These are phyloP conservation scores for Zygotorulaspora chibaensis DNA, from an alignment of 805 yeast species.

Conservation along the genomic window DNA sequence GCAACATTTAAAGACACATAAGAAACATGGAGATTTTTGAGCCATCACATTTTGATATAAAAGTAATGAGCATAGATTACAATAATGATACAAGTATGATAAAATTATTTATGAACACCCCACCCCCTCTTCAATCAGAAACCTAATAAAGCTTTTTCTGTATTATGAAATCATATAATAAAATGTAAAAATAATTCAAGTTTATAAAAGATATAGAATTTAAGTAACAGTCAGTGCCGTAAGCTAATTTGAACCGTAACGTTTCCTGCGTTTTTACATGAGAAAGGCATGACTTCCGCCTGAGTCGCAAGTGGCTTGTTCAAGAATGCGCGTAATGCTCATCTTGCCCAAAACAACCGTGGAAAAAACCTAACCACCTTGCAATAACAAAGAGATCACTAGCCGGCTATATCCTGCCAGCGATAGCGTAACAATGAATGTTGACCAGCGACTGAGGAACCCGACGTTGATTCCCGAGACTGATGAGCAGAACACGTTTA, in stretches of 20 bases:
- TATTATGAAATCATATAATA: no score
- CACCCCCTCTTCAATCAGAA: not conserved
- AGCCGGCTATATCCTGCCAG: not conserved
- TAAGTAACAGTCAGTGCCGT: no score
- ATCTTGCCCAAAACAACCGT: not conserved
- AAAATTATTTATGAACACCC: not conserved
- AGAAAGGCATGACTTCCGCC: no score
- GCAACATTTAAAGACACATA: conserved; percentile 58
- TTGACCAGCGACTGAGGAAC: conserved; percentile 1
- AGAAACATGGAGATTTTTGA: conserved; percentile 31
- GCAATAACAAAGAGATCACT: no score
- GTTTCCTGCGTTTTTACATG: no score
- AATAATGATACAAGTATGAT: not conserved
- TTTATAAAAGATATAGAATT: not conserved
- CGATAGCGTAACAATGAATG: not conserved
- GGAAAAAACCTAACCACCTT: no score
- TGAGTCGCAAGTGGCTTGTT: no score
- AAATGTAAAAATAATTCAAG: not conserved
- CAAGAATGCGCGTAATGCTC: not conserved
- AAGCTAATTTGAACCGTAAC: no score
- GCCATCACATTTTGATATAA: not conserved
- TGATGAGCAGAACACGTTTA: not conserved
- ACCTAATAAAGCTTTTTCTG: no score
- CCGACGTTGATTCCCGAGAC: conserved; percentile 5
- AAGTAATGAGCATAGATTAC: not conserved